Conservation (phyloP, 2,329 filamentous ascomycete species). For the Penicillium glabrum region DNA sequence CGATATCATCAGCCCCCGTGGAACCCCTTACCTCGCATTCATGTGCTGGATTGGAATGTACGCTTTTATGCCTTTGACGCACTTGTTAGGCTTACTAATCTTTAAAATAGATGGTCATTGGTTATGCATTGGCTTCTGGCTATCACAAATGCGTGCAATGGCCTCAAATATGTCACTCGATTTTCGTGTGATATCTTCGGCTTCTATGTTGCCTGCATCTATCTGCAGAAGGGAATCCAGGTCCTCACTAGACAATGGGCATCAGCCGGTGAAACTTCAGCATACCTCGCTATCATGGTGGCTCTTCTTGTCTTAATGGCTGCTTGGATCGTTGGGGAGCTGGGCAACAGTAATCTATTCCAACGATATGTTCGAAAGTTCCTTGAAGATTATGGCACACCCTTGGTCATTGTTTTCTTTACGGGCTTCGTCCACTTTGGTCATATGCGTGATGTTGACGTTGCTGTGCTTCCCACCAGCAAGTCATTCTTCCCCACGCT, state of each 20-base stretch:
- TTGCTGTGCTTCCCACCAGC: conserved; percentile 73
- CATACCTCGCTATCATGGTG: conserved; percentile 75
- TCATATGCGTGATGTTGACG: conserved; percentile 68
- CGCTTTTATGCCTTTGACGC: conserved; percentile 25
- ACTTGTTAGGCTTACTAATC: conserved; percentile 8
- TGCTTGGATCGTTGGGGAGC: conserved; percentile 70
- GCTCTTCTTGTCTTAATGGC: conserved; percentile 75
- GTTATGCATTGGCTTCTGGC: conserved; percentile 83
- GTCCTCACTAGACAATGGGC: conserved; percentile 74
- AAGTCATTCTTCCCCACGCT: conserved; percentile 76
- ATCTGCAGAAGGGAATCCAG: conserved; percentile 87
- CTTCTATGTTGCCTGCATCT: conserved; percentile 90
- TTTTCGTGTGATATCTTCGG: conserved; percentile 94
- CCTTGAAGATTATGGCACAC: conserved; percentile 85
- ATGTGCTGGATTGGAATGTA: conserved; percentile 88
- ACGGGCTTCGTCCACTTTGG: conserved; percentile 86
- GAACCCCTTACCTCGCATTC: conserved; percentile 80
- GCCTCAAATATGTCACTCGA: conserved; percentile 81
- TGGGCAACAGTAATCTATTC: conserved; percentile 72
- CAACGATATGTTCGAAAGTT: conserved; percentile 75
- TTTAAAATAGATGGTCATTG: conserved; percentile 66
- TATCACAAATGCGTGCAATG: conserved; percentile 83
- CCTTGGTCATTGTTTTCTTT: conserved; percentile 80
- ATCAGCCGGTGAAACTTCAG: conserved; percentile 58
- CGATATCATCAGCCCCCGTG: conserved; percentile 76